Conservation (phyloP, 345 rosid genomes). For the Bretschneidera sinensis region DNA sequence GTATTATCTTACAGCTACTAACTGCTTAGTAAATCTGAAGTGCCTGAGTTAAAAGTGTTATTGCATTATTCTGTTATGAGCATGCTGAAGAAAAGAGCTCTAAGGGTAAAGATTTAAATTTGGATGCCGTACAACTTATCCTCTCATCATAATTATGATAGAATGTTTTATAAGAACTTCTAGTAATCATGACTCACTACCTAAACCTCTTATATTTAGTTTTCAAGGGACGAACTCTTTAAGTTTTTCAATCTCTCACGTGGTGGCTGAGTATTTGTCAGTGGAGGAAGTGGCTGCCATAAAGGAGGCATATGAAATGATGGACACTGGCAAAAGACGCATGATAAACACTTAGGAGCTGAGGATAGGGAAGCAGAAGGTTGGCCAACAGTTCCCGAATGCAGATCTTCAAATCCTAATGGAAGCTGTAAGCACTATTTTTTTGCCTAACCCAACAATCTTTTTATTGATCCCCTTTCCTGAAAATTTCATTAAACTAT, state of each 20-base stretch:
- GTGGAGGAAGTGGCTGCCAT: constrained; percentile 93
- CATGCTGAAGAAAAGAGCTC: constrained; percentile 92
- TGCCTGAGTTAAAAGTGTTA: too few relatives aligned
- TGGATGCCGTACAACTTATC: not conserved
- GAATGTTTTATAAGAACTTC: not conserved
- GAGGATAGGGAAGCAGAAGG: constrained; percentile 63
- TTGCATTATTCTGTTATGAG: constrained; percentile 89
- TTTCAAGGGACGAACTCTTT: not conserved
- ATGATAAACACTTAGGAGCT: constrained; percentile 80
- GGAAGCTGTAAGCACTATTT: constrained; percentile 70
- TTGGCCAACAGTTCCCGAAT: constrained; percentile 73
- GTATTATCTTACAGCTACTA: too few relatives aligned
- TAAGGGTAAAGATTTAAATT: constrained; percentile 57
- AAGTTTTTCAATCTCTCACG: constrained; percentile 30
- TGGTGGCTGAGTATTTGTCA: constrained; percentile 87
- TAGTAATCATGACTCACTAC: not conserved
- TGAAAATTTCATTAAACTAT: too few relatives aligned
- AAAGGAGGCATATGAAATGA: constrained; percentile 80
- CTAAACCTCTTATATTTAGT: not conserved
- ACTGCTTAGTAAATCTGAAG: too few relatives aligned
- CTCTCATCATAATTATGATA: not conserved
- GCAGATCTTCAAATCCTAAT: constrained; percentile 81
- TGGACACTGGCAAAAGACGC: constrained; percentile 73
- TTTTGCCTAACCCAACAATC: too few relatives aligned
- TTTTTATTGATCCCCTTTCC: not conserved